phyloP scores from a whole-genome alignment of 176 grass and related monocot genomes.

The Leersia perrieri region DNA sequence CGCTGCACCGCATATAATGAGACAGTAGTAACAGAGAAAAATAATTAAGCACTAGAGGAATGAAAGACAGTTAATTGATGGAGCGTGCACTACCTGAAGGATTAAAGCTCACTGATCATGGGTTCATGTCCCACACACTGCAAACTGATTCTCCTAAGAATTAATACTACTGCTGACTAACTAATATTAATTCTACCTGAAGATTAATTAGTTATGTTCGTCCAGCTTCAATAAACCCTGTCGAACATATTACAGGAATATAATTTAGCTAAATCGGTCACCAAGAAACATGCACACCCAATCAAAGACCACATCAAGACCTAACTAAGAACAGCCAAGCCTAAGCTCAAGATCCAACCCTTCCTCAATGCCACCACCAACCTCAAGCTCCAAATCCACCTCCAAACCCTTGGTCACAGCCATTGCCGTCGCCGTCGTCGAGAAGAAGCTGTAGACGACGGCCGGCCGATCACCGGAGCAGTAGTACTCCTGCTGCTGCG shows the following conservation, averaged over 20 bases:
- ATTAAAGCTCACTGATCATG: neutral
- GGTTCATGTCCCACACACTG: no score
- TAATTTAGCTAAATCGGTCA: neutral
- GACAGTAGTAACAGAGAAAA: neutral
- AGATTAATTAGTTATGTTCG: neutral
- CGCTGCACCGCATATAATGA: no score
- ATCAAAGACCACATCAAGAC: neutral
- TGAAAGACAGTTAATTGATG: neutral
- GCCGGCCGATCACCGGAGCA: neutral
- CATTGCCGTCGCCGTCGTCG: neutral
- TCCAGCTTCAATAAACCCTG: neutral
- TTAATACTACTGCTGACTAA: no score
- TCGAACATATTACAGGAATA: neutral
- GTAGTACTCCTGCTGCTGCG: neutral
- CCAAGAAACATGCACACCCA: neutral
- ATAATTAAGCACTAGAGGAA: neutral
- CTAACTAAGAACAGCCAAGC: slow-evolving; percentile 31
- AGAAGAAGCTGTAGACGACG: slow-evolving; percentile 44
- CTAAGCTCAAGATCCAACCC: slow-evolving; percentile 56
- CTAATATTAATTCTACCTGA: neutral
- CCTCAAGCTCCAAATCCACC: slow-evolving; percentile 33
- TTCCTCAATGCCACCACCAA: neutral
- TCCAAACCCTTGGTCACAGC: neutral
- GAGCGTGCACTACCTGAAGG: neutral
- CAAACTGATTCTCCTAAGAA: no score